Base-by-base conservation (phyloP, 78 protist species). In the Isochrysis galbana region DNA sequence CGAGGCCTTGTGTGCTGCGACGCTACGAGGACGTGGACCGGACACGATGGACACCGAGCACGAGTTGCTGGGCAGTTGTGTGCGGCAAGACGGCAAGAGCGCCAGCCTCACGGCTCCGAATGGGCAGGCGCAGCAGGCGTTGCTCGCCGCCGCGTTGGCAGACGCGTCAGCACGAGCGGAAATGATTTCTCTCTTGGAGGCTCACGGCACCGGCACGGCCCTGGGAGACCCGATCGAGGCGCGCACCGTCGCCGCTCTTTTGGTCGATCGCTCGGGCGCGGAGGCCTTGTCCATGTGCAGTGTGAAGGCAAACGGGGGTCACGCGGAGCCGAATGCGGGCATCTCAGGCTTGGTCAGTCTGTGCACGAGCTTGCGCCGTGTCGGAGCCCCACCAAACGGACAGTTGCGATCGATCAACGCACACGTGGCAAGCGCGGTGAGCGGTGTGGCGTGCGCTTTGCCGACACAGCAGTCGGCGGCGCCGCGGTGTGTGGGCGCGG, bases 141-240 rank as follows among this genome's bases (percentile, higher is more conserved):
- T 95, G 41, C 90, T 96, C 19, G 90, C 61, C 21, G 39, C 38
- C 0, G 97, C 98, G n/a, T 39, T n/a, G 36, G 92, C 94, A 4
- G n/a, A 21, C 23, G 74, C 29, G 36, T 36, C 77, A 11, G 42
- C 89, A 21, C 23, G 44, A 14, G 91, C 95, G 67, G 26, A 5
- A 0, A 90, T 89, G 47, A 90, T 94, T 95, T 97, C 41, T 3
- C 0, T 0, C 34, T 0, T 41, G 51, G 86, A 78, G 86, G 45
- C 48, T 32, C 86, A 78, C 48, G 86, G 86, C 86, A 41, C 86
- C n/a, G 86, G 48, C 39, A 97, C 97, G 5, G 51, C 21, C 39
- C 89, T 94, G 5, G 98, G 98, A 38, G 96, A 95, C 70, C 92
- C 93, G 25, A 48, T 95, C 25, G 93, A 92, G 87, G 0, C 61